Conservation (phyloP, 805 yeast genomes). For the Ogataea philodendri region DNA sequence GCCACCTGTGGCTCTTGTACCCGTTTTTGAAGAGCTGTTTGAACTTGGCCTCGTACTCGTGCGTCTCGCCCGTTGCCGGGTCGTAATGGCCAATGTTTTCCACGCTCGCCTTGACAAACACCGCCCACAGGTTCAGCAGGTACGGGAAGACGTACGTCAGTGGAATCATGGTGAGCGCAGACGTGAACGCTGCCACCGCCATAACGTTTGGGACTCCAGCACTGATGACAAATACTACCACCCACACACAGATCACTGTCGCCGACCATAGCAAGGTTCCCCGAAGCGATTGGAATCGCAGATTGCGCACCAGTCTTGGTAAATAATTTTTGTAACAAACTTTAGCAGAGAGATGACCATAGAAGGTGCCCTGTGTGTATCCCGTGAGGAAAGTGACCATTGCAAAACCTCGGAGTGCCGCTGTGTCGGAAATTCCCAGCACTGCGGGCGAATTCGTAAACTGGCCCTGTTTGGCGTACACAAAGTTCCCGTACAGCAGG, state of each 20-base stretch:
- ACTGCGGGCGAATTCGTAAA: conserved; percentile 43
- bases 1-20: not conserved
- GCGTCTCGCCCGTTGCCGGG: conserved; percentile 13
- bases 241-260: conserved; percentile 18
- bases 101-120: conserved; percentile 15
- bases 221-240: conserved; percentile 17
- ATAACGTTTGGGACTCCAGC: conserved; percentile 31
- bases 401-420: conserved; percentile 36
- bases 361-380: conserved; percentile 43
- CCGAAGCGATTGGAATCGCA: conserved; percentile 32
- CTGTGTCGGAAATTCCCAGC: conserved; percentile 37
- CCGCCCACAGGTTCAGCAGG: conserved; percentile 23
- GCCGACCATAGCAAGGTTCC: conserved; percentile 29
- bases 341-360: conserved; percentile 47
- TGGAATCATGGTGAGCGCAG: conserved; percentile 29
- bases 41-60: not conserved
- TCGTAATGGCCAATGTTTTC: conserved; percentile 9
- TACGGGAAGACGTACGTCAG: conserved; percentile 29
- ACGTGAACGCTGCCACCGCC: conserved; percentile 25
- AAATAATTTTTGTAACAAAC: conserved; percentile 42
- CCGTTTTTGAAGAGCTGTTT: conserved; percentile 1
- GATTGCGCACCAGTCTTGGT: conserved; percentile 32
- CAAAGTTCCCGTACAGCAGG: conserved; percentile 42
- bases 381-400: conserved; percentile 39
- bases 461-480: conserved; percentile 47